Conservation (phyloP, 2,329 filamentous ascomycete species). For the Trichoderma brevicompactum region DNA sequence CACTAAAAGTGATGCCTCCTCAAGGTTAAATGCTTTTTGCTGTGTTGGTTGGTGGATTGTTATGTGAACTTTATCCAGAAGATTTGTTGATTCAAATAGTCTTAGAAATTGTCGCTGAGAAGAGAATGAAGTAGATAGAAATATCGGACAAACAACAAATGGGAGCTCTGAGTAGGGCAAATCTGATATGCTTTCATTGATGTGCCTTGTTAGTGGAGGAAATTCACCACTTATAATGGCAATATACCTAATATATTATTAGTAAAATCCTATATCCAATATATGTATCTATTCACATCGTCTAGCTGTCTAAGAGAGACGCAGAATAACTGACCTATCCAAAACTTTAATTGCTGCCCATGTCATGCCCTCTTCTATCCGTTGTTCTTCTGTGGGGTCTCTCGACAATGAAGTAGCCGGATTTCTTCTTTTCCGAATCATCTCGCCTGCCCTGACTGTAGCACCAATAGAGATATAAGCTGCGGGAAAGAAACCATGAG, state of each 20-base stretch:
- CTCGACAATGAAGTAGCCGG: neutral
- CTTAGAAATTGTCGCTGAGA: neutral
- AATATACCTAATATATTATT: neutral
- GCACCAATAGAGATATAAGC: slow-evolving; percentile 9
- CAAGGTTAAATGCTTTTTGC: neutral
- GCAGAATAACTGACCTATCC: neutral
- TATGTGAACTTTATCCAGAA: slow-evolving; percentile 5
- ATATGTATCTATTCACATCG: no score
- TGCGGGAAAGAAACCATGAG: slow-evolving; percentile 1
- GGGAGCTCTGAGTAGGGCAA: neutral
- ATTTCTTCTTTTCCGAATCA: neutral
- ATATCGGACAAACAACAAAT: neutral
- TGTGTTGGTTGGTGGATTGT: neutral
- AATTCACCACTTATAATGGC: neutral
- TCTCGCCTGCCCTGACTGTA: neutral
- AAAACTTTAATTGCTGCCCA: neutral
- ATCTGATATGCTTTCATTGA: neutral
- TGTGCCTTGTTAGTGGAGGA: neutral
- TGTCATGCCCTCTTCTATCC: neutral
- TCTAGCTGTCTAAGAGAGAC: neutral
- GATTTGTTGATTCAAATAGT: slow-evolving; percentile 2
- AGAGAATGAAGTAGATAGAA: neutral
- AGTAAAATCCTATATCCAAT: neutral
- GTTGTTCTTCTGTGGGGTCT: neutral
- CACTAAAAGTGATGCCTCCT: neutral